Evolutionary conservation across 257 asterid genomes (phyloP), one percentile per base, ranked within the genome.

Genomic region (Vinca minor): DNA sequence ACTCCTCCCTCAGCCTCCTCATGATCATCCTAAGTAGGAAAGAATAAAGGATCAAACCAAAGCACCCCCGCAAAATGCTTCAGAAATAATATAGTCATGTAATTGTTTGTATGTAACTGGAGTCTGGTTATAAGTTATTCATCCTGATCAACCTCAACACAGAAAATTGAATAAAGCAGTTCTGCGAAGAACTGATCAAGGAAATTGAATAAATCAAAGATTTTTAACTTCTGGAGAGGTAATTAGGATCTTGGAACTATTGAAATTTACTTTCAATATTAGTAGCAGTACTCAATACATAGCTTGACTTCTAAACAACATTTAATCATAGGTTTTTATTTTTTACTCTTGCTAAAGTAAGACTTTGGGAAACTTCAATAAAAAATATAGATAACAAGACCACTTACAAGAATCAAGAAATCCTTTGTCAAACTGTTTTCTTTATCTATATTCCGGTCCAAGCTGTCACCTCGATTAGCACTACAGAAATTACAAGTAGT

Each of bases 1-100:
- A 72, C 77, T 87, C 95, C 77, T 86, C 97, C n/a, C 55, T 83
- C 80, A 73, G 95, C 96, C 92, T 88, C 97, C 79, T 91, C 97
- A 58, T 91, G 97, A 60, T 52, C 83, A 64, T 84, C 96, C 97
- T 91, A 69, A 62, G 32, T 65, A 28, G 63, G 31, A 65, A 63
- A 48, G 8, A 73, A 46, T 20, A 55, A 66, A 68, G 41, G 54
- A 42, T 44, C 53, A 66, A 41, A 44, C 36, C n/a, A 13, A 59
- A 65, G 29, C 35, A 36, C 39, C 25, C 17, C 31, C 47, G 21
- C 20, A 3, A 36, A 44, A 9, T 38, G 25, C 21, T 34, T 31
- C 29, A 34, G 46, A 50, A 46, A 18, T 41, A 31, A 13, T n/a
- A 45, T 2, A 15, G 38, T 63, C 57, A 54, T 29, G 41, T 29